A percentile compares a stretch with the other conserved stretches of the same genome.
Conservation (phyloP, 139 green algal species). For the Asterochloris erici region DNA sequence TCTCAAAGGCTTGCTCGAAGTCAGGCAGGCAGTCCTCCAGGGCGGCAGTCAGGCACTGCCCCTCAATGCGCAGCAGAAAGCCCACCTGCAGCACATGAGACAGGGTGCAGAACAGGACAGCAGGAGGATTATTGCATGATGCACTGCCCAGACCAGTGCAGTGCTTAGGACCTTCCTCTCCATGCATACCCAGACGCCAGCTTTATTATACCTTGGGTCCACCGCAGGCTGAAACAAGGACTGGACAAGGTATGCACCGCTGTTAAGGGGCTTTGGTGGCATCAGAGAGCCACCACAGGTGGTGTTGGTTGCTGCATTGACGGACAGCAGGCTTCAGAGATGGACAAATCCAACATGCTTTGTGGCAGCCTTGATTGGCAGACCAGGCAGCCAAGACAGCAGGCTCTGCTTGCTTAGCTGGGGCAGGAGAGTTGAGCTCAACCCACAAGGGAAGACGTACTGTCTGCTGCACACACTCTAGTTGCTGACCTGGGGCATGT, state of each 20-base stretch:
- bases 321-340: background rate
- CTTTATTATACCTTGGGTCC: background rate
- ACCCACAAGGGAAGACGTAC: background rate
- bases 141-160: too few species aligned
- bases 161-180: too few species aligned
- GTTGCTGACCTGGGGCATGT: slow-evolving; percentile 66
- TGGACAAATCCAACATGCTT: background rate
- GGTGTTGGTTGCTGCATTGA: too few species aligned
- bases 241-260: background rate
- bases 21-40: slow-evolving; percentile 71
- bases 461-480: too few species aligned
- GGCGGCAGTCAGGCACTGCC: slow-evolving; percentile 44
- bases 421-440: background rate
- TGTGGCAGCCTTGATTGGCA: background rate
- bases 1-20: slow-evolving; percentile 52
- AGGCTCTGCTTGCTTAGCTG: background rate
- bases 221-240: background rate
- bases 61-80: slow-evolving; percentile 49
- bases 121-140: too few species aligned
- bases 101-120: background rate
- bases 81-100: slow-evolving; percentile 31
- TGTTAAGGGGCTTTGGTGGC: too few species aligned
- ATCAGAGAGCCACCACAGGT: too few species aligned
- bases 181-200: background rate
- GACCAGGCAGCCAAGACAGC: background rate